Evolutionary conservation across 257 asterid species (phyloP), one percentile per base, ranked within the genome.

Genomic region (Lycium barbarum): DNA sequence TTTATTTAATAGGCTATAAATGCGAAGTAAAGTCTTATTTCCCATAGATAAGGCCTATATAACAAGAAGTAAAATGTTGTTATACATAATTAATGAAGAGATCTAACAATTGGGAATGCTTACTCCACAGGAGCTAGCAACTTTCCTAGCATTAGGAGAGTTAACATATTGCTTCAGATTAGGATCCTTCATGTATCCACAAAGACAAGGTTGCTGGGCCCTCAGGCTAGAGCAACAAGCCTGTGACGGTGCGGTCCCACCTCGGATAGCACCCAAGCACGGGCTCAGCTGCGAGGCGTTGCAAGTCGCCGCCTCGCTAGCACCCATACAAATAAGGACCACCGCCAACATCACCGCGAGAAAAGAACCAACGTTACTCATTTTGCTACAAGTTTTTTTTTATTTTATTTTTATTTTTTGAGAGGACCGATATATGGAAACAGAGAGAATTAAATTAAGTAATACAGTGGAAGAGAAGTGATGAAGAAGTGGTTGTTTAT

Each of bases 91-190:
- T 20, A 40, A 2, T 61, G 33, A 36, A 36, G 51, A 20, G 0
- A 74, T 47, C 22, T 76, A 76, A 76, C 82, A 76, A 26, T n/a
- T 51, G 11, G 82, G 82, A 51, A 76, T 2, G 47, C 9, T 51
- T 12, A 76, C 82, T 22, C 82, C 82, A 7, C 82, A 76, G 33
- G 15, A 13, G 11, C 63, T n/a, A 26, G 22, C 82, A 51, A 76
- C 82, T 51, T 76, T 76, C 63, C 82, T 76, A 53, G 82, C 82
- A 51, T 76, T 76, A 51, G 82, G 47, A 76, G 82, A 49, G 14
- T 76, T 76, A 14, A 76, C 82, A 76, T 26, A 76, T n/a, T 76
- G 82, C 62, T 9, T 76, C 43, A 76, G 1, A 3, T 3, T 49
- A 49, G 82, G 82, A 76, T 76, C 82, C 82, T 26, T 76, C 63